Evolutionary conservation across 805 yeast species (phyloP).

Genomic region (Saccharomycopsis babjevae): DNA sequence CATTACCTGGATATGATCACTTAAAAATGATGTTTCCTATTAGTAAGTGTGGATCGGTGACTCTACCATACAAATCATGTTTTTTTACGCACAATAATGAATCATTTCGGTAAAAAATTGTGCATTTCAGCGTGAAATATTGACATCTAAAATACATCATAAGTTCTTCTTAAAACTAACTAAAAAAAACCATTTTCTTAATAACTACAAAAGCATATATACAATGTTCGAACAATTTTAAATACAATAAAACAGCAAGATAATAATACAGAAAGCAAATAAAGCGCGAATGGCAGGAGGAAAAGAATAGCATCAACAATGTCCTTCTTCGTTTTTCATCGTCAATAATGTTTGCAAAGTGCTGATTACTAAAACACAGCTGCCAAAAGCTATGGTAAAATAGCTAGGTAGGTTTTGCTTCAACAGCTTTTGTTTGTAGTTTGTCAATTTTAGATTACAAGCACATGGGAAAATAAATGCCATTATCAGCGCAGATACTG

Average conservation of each 20-base stretch:
- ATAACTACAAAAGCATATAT: too few species aligned
- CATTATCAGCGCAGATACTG: slow-evolving; percentile 85
- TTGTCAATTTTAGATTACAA: slow-evolving; percentile 62
- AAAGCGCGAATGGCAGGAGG: too few species aligned
- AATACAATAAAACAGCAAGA: neutral
- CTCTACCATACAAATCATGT: too few species aligned
- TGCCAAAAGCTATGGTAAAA: slow-evolving; percentile 60
- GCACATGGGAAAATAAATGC: slow-evolving; percentile 88
- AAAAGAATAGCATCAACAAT: neutral
- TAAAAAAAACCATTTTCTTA: too few species aligned
- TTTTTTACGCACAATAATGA: neutral
- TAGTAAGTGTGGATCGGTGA: neutral
- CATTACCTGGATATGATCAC: too few species aligned
- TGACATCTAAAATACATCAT: neutral
- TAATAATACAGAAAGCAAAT: neutral
- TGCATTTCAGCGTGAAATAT: neutral
- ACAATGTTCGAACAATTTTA: too few species aligned
- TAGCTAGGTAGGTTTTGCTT: slow-evolving; percentile 46
- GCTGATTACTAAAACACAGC: slow-evolving; percentile 69
- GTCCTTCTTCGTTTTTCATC: slow-evolving; percentile 23
- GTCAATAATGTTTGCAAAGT: slow-evolving; percentile 47
- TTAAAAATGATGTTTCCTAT: too few species aligned
- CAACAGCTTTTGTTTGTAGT: slow-evolving; percentile 30
- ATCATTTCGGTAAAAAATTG: neutral
- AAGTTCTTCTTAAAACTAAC: too few species aligned